Conservation (phyloP, 345 rosid genomes). For the Populus alba region DNA sequence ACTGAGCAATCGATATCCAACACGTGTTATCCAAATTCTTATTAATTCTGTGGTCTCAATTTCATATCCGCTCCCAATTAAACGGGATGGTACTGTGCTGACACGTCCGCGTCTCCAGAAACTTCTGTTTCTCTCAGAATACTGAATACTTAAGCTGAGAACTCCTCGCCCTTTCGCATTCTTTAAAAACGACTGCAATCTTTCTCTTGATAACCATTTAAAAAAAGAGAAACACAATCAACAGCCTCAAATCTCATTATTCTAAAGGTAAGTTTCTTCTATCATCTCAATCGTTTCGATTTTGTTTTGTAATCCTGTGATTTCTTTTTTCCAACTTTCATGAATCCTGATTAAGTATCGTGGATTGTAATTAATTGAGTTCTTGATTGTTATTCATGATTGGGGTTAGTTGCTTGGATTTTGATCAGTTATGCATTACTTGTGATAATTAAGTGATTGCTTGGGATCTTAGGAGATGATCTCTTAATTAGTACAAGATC, state of each 20-base stretch:
- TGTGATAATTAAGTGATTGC: not conserved
- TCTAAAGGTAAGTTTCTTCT: not conserved
- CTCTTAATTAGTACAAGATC: not conserved
- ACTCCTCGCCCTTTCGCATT: not conserved
- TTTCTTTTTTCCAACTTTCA: not conserved
- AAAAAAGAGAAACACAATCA: not conserved
- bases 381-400: not conserved
- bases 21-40: not conserved
- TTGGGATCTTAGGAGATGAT: too few relatives aligned
- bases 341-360: not conserved
- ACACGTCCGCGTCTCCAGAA: constrained; percentile 61
- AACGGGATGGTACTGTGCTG: constrained; percentile 17
- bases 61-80: not conserved
- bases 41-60: not conserved
- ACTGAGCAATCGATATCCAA: not conserved
- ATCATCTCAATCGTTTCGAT: not conserved
- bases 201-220: not conserved
- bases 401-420: not conserved
- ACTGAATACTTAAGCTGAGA: constrained; percentile 3
- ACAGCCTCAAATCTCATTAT: not conserved
- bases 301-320: not conserved
- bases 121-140: constrained; percentile 43
- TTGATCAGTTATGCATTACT: not conserved
- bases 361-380: not conserved
- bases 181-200: not conserved